A percentile compares a stretch with the other conserved stretches of the same genome.
phyloP scores from a whole-genome alignment of 306 rosid species.

The Morella rubra region DNA sequence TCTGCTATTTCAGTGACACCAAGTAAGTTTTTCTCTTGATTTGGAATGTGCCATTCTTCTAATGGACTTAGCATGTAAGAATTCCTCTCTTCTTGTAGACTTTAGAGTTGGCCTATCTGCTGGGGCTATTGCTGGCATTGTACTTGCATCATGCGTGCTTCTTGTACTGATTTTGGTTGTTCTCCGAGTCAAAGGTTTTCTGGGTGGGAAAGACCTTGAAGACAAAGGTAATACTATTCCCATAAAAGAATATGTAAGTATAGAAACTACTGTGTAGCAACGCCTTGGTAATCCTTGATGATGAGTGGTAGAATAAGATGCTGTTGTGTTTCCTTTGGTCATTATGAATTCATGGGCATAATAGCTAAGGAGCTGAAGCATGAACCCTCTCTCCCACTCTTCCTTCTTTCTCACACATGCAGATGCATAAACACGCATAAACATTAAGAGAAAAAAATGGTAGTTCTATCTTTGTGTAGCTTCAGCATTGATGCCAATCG shows the following conservation, averaged over 20 bases:
- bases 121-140: conserved; percentile 66
- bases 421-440: not conserved
- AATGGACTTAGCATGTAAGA: conserved; percentile 7
- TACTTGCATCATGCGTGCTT: conserved; percentile 40
- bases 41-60: conserved; percentile 1
- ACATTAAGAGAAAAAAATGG: not conserved
- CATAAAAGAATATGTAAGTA: not conserved
- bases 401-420: not conserved
- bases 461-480: not conserved
- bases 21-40: conserved; percentile 38
- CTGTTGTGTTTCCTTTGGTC: not conserved
- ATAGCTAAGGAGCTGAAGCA: not conserved
- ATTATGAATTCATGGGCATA: not conserved
- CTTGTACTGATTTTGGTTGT: conserved; percentile 39
- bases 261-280: not conserved
- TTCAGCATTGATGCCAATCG: no score
- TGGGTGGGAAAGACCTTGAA: conserved; percentile 43
- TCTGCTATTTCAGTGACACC: conserved; percentile 71
- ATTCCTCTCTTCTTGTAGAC: conserved; percentile 33
- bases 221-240: conserved; percentile 49
- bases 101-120: conserved; percentile 52
- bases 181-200: conserved; percentile 50
- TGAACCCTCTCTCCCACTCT: not conserved
- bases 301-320: not conserved
- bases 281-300: not conserved